Evolutionary conservation across 2,329 filamentous ascomycete species (phyloP), one percentile per base, ranked within the genome.

Genomic region (Xylaria sp.): DNA sequence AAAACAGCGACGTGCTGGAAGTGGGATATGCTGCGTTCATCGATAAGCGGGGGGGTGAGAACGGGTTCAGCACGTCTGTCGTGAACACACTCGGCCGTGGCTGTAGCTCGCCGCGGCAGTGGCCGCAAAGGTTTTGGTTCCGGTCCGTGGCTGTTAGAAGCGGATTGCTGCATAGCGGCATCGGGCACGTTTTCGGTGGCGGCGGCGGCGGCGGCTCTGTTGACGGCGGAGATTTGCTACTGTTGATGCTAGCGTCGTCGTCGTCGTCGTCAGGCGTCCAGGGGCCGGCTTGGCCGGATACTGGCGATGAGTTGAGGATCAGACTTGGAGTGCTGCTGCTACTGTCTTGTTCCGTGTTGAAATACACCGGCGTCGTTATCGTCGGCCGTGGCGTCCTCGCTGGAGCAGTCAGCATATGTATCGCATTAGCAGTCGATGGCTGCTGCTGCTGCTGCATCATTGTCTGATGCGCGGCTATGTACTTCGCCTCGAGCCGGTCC

Each of bases 71-170:
- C 36, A 67, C 27, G 17, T 60, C 61, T 0, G 32, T 59, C 17
- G 65, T 65, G 69, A 74, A 75, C 9, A 70, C 68, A 68, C 74
- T 76, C n/a, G 69, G 61, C 1, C 73, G 72, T 42, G 71, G 73
- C 57, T 71, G 74, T 39, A 73, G 65, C 9, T 72, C 65, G 19
- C 51, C 55, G n/a, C 68, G 71, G 70, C 75, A 77, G 12, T 27
- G 57, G 5, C 14, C 55, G 68, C 75, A 76, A 1, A 76, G 65
- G 45, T 76, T 75, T 17, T 74, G 69, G 34, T 32, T 3, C 17
- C 17, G 68, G 54, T 75, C 74, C 0, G 39, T 47, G 2, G 34
- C 19, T 2, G 68, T 71, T 4, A 19, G 9, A 0, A 76, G 69
- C 12, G 55, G 12, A 0, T 62, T 67, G 55, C 32, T 21, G 56